Base-by-base conservation (phyloP, 768 basidiomycete species). In the Trametes gibbosa region DNA sequence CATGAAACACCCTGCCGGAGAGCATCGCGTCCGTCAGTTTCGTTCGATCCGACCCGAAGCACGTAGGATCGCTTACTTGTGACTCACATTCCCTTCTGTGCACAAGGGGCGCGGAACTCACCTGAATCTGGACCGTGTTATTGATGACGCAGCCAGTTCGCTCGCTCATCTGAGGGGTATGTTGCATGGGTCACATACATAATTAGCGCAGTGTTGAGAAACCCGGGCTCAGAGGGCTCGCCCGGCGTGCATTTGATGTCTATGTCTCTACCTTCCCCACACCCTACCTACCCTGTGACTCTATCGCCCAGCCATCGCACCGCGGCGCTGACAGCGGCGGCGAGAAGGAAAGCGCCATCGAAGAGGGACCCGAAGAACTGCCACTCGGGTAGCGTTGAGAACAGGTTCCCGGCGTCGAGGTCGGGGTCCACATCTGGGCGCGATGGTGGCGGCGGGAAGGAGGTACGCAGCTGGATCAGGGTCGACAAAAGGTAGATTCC, bases 401-500 rank as follows among this genome's bases (percentile, higher is more conserved):
- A 90, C 24, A 92, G 74, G 64, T 87, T 89, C 21, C 72, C 56
- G 17, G 37, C 58, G 3, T 58, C 64, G 16, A 19, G 57, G 58
- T 59, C 53, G 40, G 67, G n/a, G 42, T 59, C 57, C 37, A 63
- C 40, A 66, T 61, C 64, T 17, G 66, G n/a, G 5, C 58, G 52
- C 16, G 65, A 14, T 9, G 79, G 70, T 1, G 84, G 82, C 0
- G 85, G 84, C 2, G 92, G 92, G 70, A 94, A 92, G 12, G 87
- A 86, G 25, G 86, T 84, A 40, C 91, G 86, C 46, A 94, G 78
- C 70, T 94, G 92, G 13, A 93, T 85, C 48, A 93, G 74, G 0
- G 90, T 93, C 3, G 90, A 86, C 27, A 94, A 81, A 35, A 93
- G 81, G 69, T 94, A 94, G 42, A 90, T 87, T 12, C 87, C 89